Evolutionary conservation across 257 asterid species (phyloP), one percentile per base, ranked within the genome.

Genomic region (Voacanga thouarsii): DNA sequence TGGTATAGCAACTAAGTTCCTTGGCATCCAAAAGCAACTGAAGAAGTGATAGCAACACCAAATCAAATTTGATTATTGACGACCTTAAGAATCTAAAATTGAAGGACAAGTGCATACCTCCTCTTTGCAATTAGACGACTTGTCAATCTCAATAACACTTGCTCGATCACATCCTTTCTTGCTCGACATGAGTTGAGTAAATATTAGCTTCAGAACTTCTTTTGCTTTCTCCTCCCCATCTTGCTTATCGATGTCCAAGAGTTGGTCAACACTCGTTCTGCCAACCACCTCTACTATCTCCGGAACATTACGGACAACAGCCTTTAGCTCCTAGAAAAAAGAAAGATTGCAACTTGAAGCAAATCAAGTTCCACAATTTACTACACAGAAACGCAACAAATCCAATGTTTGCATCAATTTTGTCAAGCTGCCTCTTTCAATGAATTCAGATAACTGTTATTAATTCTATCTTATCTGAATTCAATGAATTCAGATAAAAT

Each of bases 271-370:
- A 75, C 74, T 78, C 41, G 86, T 85, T 83, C 75, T 78, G 61
- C 97, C 94, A 75, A 92, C 96, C 80, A 92, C 92, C 86, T 93
- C 96, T 55, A 81, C 81, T 81, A 96, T 92, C 97, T 96, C 99
- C 12, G 99, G 99, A 67, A 96, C 97, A 80, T 76, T 86, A 47
- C 83, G 91, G 76, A 91, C 71, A 67, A 89, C 93, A 72, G 77
- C 77, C 84, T 92, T 92, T 41, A 96, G 94, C 85, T 96, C 99
- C 99, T 96, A 76, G 26, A 85, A 79, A 70, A 12, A 81, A 8
- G 71, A 55, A 74, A 50, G 67, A 73, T 2, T 53, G 16, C 3
- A 0, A 15, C 18, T 63, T 28, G 41, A 57, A 18, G 24, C 26
- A 28, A 65, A 77, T 71, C 50, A 75, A 16, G 26, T 72, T 71